Evolutionary conservation across 345 rosid genomes (phyloP).

Genomic region (Reutealis trisperma): DNA sequence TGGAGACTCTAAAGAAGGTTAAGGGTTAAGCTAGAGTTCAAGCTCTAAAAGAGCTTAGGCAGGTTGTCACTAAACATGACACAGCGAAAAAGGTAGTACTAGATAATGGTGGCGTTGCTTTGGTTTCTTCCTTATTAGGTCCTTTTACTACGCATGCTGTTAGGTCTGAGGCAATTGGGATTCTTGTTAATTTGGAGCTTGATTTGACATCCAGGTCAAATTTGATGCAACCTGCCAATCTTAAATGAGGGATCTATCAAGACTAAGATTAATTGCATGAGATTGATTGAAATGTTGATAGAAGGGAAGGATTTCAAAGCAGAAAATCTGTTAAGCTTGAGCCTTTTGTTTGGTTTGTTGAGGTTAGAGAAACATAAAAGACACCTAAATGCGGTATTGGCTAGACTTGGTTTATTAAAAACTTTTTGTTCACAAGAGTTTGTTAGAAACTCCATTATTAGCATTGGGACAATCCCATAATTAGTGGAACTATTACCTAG

Average conservation of each 20-base stretch:
- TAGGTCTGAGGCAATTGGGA: slow-evolving; percentile 65
- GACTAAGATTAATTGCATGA: slow-evolving; percentile 62
- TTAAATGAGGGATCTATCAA: slow-evolving; percentile 64
- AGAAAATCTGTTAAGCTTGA: slow-evolving; percentile 28
- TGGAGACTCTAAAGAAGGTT: slow-evolving; percentile 55
- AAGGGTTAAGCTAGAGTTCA: slow-evolving; percentile 72
- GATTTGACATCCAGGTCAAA: slow-evolving; percentile 51
- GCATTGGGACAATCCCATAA: slow-evolving; percentile 30
- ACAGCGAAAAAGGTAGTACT: slow-evolving; percentile 55
- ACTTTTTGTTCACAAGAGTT: slow-evolving; percentile 28
- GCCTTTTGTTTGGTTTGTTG: slow-evolving; percentile 37
- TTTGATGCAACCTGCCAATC: slow-evolving; percentile 68
- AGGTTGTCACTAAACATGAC: slow-evolving; percentile 49
- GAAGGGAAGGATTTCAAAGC: slow-evolving; percentile 49
- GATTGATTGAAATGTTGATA: slow-evolving; percentile 51
- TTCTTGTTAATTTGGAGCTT: slow-evolving; percentile 66
- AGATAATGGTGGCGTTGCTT: slow-evolving; percentile 54
- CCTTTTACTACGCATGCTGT: slow-evolving; percentile 75
- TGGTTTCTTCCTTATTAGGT: slow-evolving; percentile 51
- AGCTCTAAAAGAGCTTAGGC: slow-evolving; percentile 60
- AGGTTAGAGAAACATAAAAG: slow-evolving; percentile 34
- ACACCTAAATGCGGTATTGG: slow-evolving; percentile 22
- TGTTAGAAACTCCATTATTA: slow-evolving; percentile 24
- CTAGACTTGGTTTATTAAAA: slow-evolving; percentile 29
- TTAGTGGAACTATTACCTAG: slow-evolving; percentile 31